Evolutionary conservation across 148 eudicot species (phyloP).

Genomic region (Rhododendron mucronatum): DNA sequence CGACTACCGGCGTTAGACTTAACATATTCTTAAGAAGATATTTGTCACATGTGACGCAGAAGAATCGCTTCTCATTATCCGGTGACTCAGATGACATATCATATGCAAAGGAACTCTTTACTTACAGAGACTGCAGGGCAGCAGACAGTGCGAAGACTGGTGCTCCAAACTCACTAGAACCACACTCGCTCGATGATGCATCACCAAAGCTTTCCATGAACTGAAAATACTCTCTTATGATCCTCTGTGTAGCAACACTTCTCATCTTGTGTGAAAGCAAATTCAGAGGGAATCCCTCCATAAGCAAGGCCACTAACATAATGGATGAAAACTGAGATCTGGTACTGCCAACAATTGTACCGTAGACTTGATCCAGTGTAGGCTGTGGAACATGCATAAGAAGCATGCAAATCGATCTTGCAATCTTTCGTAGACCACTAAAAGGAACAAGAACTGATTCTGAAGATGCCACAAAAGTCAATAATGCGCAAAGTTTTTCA

Average conservation of each 20-base stretch:
- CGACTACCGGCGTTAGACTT: background rate
- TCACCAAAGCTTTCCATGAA: constrained; percentile 51
- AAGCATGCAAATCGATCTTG: constrained; percentile 64
- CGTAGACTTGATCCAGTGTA: constrained; percentile 58
- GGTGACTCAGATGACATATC: background rate
- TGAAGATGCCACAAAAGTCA: constrained; percentile 42
- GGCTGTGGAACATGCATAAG: constrained; percentile 42
- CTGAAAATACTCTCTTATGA: constrained; percentile 48
- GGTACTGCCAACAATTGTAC: constrained; percentile 31
- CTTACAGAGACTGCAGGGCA: constrained; percentile 69
- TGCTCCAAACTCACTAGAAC: constrained; percentile 41
- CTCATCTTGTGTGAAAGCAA: constrained; percentile 48
- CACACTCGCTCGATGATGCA: constrained; percentile 25
- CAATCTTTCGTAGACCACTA: constrained; percentile 55
- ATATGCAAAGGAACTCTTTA: constrained; percentile 12
- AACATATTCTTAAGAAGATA: background rate
- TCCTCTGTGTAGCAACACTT: constrained; percentile 44
- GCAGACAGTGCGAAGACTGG: constrained; percentile 63
- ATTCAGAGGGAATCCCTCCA: constrained; percentile 86
- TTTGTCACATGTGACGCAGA: background rate
- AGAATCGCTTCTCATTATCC: background rate
- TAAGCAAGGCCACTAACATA: constrained; percentile 53
- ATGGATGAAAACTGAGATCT: constrained; percentile 36
- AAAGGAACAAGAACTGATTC: constrained; percentile 41
- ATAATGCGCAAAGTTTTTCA: constrained; percentile 60